These are phyloP conservation scores for Irpex sp. DNA, from an alignment of 1,284 basidiomycete species.

Conservation along the genomic window DNA sequence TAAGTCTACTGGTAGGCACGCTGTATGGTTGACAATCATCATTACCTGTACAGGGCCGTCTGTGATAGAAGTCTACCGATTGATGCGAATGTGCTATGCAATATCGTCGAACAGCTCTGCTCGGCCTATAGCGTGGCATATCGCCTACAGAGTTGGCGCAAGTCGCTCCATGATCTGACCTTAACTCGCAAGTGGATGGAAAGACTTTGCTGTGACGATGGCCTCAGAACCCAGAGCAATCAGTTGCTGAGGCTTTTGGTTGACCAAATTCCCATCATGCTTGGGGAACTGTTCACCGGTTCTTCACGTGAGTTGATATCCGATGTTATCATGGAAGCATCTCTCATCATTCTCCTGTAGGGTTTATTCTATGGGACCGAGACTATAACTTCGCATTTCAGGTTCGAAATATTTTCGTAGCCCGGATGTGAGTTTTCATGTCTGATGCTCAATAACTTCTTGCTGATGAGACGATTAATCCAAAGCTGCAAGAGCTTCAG, in stretches of 20 bases:
- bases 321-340: background rate
- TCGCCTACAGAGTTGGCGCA: conserved; percentile 16
- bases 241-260: background rate
- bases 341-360: background rate
- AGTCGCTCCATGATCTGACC: conserved; percentile 37
- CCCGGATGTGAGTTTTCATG: background rate
- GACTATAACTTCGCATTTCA: background rate
- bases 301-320: too few species aligned
- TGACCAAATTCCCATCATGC: background rate
- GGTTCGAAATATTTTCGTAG: background rate
- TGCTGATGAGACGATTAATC: background rate
- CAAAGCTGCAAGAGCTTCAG: background rate
- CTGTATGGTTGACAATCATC: background rate
- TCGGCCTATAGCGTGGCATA: conserved; percentile 33
- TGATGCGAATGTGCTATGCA: conserved; percentile 41
- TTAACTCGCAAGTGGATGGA: conserved; percentile 48
- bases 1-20: background rate
- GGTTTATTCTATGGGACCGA: background rate
- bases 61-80: conserved; percentile 30
- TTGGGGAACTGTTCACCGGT: background rate
- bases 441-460: background rate
- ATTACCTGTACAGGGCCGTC: conserved; percentile 35
- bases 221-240: background rate
- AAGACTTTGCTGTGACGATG: conserved; percentile 14
- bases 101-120: conserved; percentile 41